phyloP scores from a whole-genome alignment of 2,329 filamentous ascomycete species.

The Nemania bipapillata region DNA sequence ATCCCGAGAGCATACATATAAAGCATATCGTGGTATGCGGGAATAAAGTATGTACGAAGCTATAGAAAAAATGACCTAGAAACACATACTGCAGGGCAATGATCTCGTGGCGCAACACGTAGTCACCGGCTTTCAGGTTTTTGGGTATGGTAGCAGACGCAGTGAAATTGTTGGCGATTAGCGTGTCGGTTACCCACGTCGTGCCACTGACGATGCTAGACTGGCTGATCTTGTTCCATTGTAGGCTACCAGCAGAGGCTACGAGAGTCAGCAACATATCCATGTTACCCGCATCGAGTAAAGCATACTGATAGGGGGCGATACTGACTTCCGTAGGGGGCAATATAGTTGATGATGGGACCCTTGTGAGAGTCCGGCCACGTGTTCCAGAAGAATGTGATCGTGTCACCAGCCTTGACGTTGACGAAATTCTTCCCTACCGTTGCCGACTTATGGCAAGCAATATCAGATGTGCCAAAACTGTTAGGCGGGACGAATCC shows the following conservation, averaged over 20 bases:
- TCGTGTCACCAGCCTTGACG: constrained; percentile 51
- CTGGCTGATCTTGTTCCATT: constrained; percentile 68
- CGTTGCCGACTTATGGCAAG: constrained; percentile 59
- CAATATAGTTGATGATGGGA: constrained; percentile 52
- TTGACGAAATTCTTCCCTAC: constrained; percentile 55
- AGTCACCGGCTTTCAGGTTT: constrained; percentile 59
- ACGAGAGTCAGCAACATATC: constrained; percentile 53
- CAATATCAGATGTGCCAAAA: constrained; percentile 56
- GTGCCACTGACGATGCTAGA: constrained; percentile 60
- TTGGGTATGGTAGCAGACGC: constrained; percentile 58
- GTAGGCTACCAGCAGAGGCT: constrained; percentile 60
- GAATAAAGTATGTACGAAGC: neutral
- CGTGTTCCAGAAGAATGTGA: constrained; percentile 55
- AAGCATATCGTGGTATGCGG: neutral
- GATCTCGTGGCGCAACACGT: constrained; percentile 63
- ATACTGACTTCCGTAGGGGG: constrained; percentile 52
- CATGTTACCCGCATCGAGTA: constrained; percentile 56
- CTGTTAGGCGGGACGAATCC: constrained; percentile 59
- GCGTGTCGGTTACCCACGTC: constrained; percentile 64
- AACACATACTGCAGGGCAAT: constrained; percentile 57
- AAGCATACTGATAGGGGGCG: constrained; percentile 55
- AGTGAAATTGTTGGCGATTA: constrained; percentile 58
- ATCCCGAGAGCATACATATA: neutral
- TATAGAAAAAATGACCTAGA: neutral
- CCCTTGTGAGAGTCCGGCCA: constrained; percentile 56